Conservation (phyloP, 192 early-diverging fungal genomes). For the Rhizoclosmatium globosum region DNA sequence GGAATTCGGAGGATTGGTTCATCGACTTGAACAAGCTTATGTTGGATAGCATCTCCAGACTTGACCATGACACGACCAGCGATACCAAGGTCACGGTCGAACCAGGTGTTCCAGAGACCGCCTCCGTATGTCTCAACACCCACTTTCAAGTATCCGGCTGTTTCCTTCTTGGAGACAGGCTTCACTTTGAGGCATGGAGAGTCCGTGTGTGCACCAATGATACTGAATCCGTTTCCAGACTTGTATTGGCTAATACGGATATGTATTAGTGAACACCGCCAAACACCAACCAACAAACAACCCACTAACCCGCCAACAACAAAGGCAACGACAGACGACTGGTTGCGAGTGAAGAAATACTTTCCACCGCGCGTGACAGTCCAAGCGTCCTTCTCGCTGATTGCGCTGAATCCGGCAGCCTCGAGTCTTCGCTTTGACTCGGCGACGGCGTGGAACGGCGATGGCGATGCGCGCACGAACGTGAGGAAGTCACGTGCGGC, state of each 20-base stretch:
- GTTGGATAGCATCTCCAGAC: constrained; percentile 71
- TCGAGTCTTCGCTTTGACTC: constrained; percentile 75
- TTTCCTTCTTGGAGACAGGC: constrained; percentile 92
- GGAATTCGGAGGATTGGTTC: constrained; percentile 94
- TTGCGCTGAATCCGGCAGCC: constrained; percentile 83
- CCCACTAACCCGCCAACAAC: constrained; percentile 79
- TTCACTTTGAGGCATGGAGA: constrained; percentile 98
- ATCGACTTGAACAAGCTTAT: constrained; percentile 81
- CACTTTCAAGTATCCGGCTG: constrained; percentile 87
- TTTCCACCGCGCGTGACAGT: constrained; percentile 79
- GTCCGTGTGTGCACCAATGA: constrained; percentile 96
- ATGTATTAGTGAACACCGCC: neutral
- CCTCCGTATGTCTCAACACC: constrained; percentile 68
- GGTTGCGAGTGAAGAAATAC: constrained; percentile 98
- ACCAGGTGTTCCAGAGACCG: constrained; percentile 96
- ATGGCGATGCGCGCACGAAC: constrained; percentile 92
- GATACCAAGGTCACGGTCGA: constrained; percentile 95
- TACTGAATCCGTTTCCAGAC: constrained; percentile 79
- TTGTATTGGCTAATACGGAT: constrained; percentile 32
- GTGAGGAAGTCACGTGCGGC: constrained; percentile 72
- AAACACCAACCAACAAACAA: neutral
- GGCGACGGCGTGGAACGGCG: constrained; percentile 96
- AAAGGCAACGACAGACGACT: constrained; percentile 88
- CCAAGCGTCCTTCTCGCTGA: constrained; percentile 84
- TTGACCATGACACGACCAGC: constrained; percentile 93